Evolutionary conservation across 169 alveolate species (phyloP), one percentile per base, ranked within the genome.

Genomic region (Plasmodium blacklocki): DNA sequence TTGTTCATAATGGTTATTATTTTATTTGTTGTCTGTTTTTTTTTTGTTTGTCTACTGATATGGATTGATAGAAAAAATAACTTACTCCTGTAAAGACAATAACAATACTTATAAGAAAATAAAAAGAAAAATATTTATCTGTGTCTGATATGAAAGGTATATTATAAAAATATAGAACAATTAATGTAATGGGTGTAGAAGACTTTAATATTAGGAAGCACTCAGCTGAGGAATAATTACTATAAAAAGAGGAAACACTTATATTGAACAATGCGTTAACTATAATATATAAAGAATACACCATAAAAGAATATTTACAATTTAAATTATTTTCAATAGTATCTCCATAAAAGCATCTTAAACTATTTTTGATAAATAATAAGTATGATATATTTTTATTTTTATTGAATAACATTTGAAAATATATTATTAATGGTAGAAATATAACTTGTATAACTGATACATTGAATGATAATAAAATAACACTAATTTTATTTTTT

Each of bases 171-270:
- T 83, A 83, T 15, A 83, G 68, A 68, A 83, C 76, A 21, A 83
- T 71, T 63, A 83, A 47, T 8, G 91, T 83, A 56, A 83, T 59
- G 5, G 91, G 91, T 2, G 91, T 83, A 3, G 91, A 83, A 1
- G 91, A 83, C 50, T 83, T 83, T 73, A 83, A 83, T 54, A 83
- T 83, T 56, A 83, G 7, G 32, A 83, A 83, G 18, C 91, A 83
- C 15, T 83, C 91, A 5, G 91, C 91, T 54, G 91, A 83, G 1
- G 91, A 83, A 43, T 83, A 83, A 11, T 67, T 83, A 9, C 83
- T 83, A 29, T 68, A 83, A 56, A 83, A 83, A 2, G 80, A 67
- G 0, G 91, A 67, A 26, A 83, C 91, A 29, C 91, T 83, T 63
- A 83, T 54, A 54, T 83, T 83, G 18, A 83, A 83, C 43, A 83